phyloP scores from a whole-genome alignment of 1,284 basidiomycete genomes.

The Moniliophthora roreri region DNA sequence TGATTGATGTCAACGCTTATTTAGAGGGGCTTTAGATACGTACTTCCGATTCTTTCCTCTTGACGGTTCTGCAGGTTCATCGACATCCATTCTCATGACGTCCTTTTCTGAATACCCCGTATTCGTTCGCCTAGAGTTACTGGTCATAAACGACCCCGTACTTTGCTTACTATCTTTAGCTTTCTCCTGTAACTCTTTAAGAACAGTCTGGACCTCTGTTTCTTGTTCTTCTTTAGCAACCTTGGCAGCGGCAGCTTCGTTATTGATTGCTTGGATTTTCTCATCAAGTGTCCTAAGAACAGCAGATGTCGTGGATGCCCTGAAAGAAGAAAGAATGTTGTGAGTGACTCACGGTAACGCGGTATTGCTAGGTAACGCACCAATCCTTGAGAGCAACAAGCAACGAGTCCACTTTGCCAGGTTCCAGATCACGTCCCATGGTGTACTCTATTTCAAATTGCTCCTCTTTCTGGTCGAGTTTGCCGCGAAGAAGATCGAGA shows the following conservation, averaged over 20 bases:
- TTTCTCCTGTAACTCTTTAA: constrained; percentile 57
- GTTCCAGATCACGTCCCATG: constrained; percentile 84
- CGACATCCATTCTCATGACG: constrained; percentile 45
- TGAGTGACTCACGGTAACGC: neutral
- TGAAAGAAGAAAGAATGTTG: constrained; percentile 25
- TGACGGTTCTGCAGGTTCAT: constrained; percentile 32
- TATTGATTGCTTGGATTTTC: constrained; percentile 48
- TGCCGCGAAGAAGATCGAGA: constrained; percentile 83
- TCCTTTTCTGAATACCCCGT: constrained; percentile 20
- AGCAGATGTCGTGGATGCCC: constrained; percentile 71
- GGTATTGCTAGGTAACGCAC: constrained; percentile 41
- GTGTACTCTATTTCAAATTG: constrained; percentile 90
- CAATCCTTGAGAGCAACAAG: constrained; percentile 68
- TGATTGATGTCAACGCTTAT: neutral
- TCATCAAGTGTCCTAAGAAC: constrained; percentile 47
- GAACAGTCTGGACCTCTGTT: constrained; percentile 37
- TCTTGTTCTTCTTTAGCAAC: constrained; percentile 44
- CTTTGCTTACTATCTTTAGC: constrained; percentile 36
- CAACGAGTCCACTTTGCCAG: constrained; percentile 61
- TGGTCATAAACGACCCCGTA: constrained; percentile 1
- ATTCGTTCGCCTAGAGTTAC: constrained; percentile 21
- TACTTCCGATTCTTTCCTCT: constrained; percentile 47
- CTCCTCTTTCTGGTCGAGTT: constrained; percentile 87
- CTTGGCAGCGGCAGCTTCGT: constrained; percentile 35
- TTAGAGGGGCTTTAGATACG: constrained; percentile 21